These are phyloP conservation scores for Skeletonema tropicum DNA, from an alignment of 108 stramenopile species.

Conservation along the genomic window DNA sequence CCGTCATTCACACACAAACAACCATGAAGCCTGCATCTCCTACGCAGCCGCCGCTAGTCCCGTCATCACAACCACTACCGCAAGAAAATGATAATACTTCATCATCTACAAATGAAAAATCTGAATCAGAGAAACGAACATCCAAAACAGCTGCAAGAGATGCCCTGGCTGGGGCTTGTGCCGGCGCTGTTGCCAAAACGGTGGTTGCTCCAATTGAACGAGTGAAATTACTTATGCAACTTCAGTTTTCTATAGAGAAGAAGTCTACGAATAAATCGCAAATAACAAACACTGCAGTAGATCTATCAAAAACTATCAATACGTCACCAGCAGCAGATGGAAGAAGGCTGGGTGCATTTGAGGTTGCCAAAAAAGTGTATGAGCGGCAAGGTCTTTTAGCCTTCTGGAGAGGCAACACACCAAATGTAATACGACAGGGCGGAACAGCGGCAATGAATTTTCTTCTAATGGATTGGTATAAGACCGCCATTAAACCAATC, in stretches of 20 bases:
- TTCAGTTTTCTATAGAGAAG: conserved; percentile 58
- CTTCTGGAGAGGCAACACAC: conserved; percentile 89
- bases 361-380: conserved; percentile 64
- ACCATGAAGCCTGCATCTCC: not conserved
- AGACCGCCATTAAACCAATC: conserved; percentile 53
- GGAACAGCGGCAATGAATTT: conserved; percentile 86
- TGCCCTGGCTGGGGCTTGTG: conserved; percentile 78
- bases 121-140: conserved; percentile 13
- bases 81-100: not conserved
- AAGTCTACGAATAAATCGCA: conserved; percentile 6
- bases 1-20: not conserved
- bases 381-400: conserved; percentile 59
- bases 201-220: conserved; percentile 97
- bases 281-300: not conserved
- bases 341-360: conserved; percentile 51
- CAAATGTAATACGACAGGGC: conserved; percentile 76
- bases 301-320: not conserved
- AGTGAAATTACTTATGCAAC: conserved; percentile 95
- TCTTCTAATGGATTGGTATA: conserved; percentile 83
- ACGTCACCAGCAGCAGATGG: not conserved
- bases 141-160: conserved; percentile 52
- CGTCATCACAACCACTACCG: conserved; percentile 4
- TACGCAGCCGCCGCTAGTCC: not conserved
- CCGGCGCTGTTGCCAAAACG: conserved; percentile 89
- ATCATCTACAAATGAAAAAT: not conserved